Evolutionary conservation across 805 yeast species (phyloP), one percentile per base, ranked within the genome.

Genomic region (Pichia paraexigua): DNA sequence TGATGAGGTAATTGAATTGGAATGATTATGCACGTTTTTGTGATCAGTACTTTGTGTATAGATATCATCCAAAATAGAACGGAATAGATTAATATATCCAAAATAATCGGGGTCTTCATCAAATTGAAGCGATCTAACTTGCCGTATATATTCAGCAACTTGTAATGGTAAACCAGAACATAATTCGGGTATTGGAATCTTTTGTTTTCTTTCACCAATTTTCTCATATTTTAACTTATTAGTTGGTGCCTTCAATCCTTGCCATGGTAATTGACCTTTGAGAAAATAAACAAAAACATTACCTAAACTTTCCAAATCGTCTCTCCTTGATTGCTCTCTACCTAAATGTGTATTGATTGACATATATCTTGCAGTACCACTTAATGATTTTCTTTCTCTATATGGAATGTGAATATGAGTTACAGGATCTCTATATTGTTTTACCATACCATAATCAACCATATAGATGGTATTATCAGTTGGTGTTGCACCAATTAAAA

Each of bases 341-440:
- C 94, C 94, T 61, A 86, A 70, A 71, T 86, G 95, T n/a, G 95
- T 86, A 68, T 86, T 86, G 53, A 86, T 86, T 12, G 92, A 85
- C 95, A 86, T 86, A 66, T 86, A 86, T 62, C 95, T 77, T 12
- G 94, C 94, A 1, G 95, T 86, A 21, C 95, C 95, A 67, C 88
- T 81, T 61, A 86, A 71, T 2, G 92, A 83, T 64, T 86, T 86
- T 60, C 83, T 75, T 66, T 86, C 95, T 59, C 91, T 75, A 65
- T 86, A 86, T 12, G 94, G 94, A 52, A 86, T 86, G 67, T 86
- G 95, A 57, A 79, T 85, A 60, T 84, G 84, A 0, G 92, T 82
- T 59, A 81, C 75, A 32, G 92, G 91, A 61, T 87, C 91, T 60
- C 94, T 72, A 64, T 81, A 86, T 63, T 86, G 91, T 63, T 86